Percentiles rank a stretch among this genome's conserved stretches.
These are phyloP conservation scores for Theobroma grandiflorum DNA, from an alignment of 441 rosid genomes.

Conservation along the genomic window DNA sequence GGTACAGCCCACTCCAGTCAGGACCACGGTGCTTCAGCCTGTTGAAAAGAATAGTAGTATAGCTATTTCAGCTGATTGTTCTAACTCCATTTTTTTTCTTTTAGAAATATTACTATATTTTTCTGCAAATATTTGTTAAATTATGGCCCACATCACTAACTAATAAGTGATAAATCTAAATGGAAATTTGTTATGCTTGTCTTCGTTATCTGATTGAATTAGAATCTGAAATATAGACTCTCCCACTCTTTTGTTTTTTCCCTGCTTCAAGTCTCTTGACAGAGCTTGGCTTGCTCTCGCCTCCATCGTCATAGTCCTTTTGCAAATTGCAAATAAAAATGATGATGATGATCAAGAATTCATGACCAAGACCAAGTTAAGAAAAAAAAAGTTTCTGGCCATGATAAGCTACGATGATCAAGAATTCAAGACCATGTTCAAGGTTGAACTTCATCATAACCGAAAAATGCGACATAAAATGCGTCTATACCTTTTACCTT, in stretches of 20 bases:
- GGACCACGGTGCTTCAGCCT: constrained; percentile 97
- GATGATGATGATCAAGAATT: no score
- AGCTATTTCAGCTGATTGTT: background rate
- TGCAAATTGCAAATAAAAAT: no score
- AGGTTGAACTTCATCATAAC: background rate
- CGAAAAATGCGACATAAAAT: background rate
- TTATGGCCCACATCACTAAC: constrained; percentile 1
- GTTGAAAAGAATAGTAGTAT: constrained; percentile 3
- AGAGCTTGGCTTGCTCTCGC: background rate
- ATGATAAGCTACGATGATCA: background rate
- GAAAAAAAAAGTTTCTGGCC: background rate
- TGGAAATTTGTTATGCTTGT: background rate
- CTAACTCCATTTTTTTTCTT: background rate
- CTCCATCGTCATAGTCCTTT: background rate
- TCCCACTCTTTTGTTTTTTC: background rate
- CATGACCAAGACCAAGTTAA: no score
- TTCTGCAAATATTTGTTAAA: background rate
- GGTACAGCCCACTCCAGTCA: constrained; percentile 94
- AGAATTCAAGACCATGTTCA: background rate
- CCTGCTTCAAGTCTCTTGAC: background rate
- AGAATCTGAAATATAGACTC: background rate
- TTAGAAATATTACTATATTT: background rate
- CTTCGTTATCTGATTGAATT: background rate
- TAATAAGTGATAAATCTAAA: background rate
- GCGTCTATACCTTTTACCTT: background rate